Evolutionary conservation across 306 rosid genomes (phyloP), one percentile per base, ranked within the genome.

Genomic region (Luffa acutangula): DNA sequence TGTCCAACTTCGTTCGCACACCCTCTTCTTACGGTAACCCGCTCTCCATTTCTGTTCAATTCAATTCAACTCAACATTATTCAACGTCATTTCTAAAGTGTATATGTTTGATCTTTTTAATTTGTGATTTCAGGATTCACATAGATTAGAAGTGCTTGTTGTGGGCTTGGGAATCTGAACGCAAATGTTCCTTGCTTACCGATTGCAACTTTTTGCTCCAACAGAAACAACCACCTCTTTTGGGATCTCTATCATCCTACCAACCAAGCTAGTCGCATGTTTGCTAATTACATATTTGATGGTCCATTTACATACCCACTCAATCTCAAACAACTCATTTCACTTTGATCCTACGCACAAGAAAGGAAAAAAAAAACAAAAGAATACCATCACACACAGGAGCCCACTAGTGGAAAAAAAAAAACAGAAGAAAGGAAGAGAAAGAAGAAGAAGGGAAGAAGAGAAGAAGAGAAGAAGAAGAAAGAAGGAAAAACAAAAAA

Each of bases 181-280:
- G 92, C 92, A 7, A 3, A 65, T 13, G 9, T 54, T 80, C 86
- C 87, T 18, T 91, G 98, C 53, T 39, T 87, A 13, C 90, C 91
- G 43, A 10, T 85, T 69, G 81, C 95, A 1, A 25, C 1, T 2
- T 21, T 81, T 53, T 92, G 94, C 86, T 48, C 93, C 36, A 89
- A 94, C 34, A 90, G 95, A 83, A 37, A 79, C 7, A 85, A 86
- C 59, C 92, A 89, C 76, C 10, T 94, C 39, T 94, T 94, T 76
- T 92, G 97, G 97, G 97, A 94, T 81, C 59, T 57, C 34, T 85
- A n/a, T 66, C 98, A 94, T 82, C 98, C 97, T 2, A 84, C 93
- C 3, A 85, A 94, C 80, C 86, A 89, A 60, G 87, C 91, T 31
- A 31, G 74, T 62, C 81, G 85, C 20, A 75, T 88, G 5, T 9